Conservation (phyloP, 2,329 filamentous ascomycete species). For the Helotiales sp. region DNA sequence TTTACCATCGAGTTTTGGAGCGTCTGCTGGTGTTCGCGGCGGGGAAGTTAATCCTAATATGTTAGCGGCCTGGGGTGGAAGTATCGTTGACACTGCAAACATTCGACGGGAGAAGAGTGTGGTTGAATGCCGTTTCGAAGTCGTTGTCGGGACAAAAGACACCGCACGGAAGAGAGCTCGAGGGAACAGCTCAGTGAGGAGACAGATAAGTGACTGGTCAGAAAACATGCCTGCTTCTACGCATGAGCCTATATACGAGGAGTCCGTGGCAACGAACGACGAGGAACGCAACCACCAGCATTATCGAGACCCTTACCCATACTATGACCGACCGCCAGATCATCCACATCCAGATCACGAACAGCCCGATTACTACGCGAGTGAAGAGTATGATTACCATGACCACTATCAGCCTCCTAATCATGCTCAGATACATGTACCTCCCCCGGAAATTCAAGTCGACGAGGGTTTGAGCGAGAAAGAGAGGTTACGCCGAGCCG, state of each 20-base stretch:
- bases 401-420: slow-evolving; percentile 33
- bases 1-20: slow-evolving; percentile 34
- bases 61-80: slow-evolving; percentile 62
- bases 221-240: slow-evolving; percentile 26
- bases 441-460: slow-evolving; percentile 62
- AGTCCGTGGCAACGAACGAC: slow-evolving; percentile 20
- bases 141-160: slow-evolving; percentile 85
- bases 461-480: slow-evolving; percentile 78
- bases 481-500: slow-evolving; percentile 76
- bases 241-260: slow-evolving; percentile 35
- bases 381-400: slow-evolving; percentile 20
- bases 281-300: slow-evolving; percentile 23
- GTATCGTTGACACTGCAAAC: slow-evolving; percentile 85
- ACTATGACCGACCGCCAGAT: slow-evolving; percentile 43
- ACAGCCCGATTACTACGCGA: slow-evolving; percentile 21
- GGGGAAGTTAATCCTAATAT: slow-evolving; percentile 50
- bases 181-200: slow-evolving; percentile 30
- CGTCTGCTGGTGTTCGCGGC: slow-evolving; percentile 29
- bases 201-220: slow-evolving; percentile 28
- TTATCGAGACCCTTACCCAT: slow-evolving; percentile 42
- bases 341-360: slow-evolving; percentile 31
- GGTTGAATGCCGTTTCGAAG: slow-evolving; percentile 84
- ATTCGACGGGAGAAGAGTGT: slow-evolving; percentile 89
- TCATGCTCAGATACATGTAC: slow-evolving; percentile 56
- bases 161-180: slow-evolving; percentile 51